Evolutionary conservation across 163 green algal species (phyloP).

Genomic region (Scenedesmus sp.): DNA sequence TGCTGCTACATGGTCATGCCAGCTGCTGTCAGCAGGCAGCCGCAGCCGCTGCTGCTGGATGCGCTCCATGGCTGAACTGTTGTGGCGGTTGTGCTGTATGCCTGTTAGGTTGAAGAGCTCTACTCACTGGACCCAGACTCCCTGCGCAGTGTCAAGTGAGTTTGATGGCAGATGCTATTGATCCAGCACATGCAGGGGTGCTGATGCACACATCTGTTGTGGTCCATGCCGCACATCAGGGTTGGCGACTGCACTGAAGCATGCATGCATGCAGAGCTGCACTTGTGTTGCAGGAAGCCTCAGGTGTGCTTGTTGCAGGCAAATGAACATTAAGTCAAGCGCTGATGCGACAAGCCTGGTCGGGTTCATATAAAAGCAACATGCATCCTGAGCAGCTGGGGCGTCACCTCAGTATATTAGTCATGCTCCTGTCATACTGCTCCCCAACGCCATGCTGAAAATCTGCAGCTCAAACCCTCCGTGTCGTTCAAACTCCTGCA

Average conservation of each 20-base stretch:
- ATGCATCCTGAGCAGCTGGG: not conserved
- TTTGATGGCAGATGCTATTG: not conserved
- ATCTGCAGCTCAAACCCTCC: not conserved
- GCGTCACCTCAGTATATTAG: not conserved
- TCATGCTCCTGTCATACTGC: not conserved
- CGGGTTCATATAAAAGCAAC: not conserved
- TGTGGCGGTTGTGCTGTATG: not conserved
- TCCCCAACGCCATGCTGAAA: not conserved
- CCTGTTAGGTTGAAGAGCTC: constrained; percentile 85
- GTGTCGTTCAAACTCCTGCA: not conserved
- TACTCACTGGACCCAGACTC: constrained; percentile 87
- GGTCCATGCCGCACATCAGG: too few species aligned
- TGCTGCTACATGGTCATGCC: not conserved
- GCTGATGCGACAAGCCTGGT: not conserved
- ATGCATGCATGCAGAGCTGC: not conserved
- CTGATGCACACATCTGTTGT: not conserved
- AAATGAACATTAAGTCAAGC: not conserved
- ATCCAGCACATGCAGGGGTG: not conserved
- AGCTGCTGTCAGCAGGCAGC: not conserved
- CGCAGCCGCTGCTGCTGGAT: not conserved
- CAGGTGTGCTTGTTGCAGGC: not conserved
- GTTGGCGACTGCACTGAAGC: not conserved
- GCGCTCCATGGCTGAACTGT: not conserved
- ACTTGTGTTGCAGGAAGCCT: not conserved
- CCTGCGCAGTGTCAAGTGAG: constrained; percentile 58